Evolutionary conservation across 202 grass and related monocot species (phyloP).

Genomic region (Cymbopogon flexuosus): DNA sequence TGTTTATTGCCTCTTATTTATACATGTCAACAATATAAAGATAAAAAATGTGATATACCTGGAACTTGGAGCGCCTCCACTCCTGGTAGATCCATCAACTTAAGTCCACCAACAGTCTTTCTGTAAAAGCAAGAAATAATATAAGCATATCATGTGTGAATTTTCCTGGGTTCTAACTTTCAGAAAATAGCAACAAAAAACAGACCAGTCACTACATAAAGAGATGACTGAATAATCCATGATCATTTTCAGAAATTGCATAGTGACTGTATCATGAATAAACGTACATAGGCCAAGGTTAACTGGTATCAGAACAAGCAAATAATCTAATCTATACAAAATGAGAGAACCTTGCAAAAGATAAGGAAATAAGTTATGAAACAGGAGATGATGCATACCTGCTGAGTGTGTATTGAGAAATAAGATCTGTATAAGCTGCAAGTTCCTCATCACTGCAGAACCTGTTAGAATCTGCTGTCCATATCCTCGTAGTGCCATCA

Average conservation of each 20-base stretch:
- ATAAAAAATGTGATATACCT: conserved; percentile 43
- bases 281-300: neutral
- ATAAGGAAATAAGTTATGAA: neutral
- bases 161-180: neutral
- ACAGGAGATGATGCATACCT: conserved; percentile 40
- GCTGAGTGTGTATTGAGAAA: conserved; percentile 65
- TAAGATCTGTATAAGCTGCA: conserved; percentile 64
- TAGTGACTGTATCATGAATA: neutral
- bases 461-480: conserved; percentile 52
- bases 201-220: neutral
- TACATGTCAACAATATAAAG: conserved; percentile 23
- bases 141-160: neutral
- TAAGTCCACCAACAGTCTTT: conserved; percentile 86
- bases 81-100: conserved; percentile 86
- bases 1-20: neutral
- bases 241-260: neutral
- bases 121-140: conserved; percentile 34
- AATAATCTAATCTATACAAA: neutral
- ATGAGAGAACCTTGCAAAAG: neutral
- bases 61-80: conserved; percentile 90
- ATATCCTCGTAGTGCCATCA: conserved; percentile 73
- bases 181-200: neutral
- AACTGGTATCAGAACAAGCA: neutral
- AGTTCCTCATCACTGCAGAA: conserved; percentile 56
- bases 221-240: neutral